Evolutionary conservation across 1,284 basidiomycete genomes (phyloP).

Genomic region (Microbotryomycetes sp.): DNA sequence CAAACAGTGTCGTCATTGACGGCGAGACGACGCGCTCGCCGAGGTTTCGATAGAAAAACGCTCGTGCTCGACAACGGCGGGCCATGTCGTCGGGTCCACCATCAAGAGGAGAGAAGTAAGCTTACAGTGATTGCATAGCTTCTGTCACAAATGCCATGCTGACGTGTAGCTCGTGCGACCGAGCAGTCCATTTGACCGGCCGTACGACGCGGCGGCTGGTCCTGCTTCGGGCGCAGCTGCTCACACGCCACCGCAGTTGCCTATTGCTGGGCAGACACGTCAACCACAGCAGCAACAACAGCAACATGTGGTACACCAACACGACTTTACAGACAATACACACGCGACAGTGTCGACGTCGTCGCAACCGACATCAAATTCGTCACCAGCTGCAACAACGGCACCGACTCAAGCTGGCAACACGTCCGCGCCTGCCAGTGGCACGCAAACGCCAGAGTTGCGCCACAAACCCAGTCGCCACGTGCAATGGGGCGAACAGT

Average conservation of each 20-base stretch:
- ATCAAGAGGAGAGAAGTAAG: background rate
- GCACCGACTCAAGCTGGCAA: background rate
- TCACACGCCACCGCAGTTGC: no score
- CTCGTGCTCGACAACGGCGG: background rate
- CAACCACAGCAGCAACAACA: no score
- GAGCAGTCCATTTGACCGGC: constrained; percentile 16
- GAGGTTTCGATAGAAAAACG: no score
- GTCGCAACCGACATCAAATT: background rate
- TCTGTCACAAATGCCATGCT: background rate
- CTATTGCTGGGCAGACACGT: no score
- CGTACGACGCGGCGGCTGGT: constrained; percentile 3
- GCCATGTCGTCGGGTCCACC: background rate
- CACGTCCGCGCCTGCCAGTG: background rate
- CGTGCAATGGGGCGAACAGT: background rate
- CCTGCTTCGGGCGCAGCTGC: no score
- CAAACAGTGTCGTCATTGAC: background rate
- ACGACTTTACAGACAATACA: background rate
- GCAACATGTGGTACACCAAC: no score
- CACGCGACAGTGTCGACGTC: background rate
- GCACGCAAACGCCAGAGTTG: background rate
- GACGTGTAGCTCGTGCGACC: no score
- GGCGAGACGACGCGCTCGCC: no score
- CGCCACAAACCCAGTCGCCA: background rate
- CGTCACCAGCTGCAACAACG: no score
- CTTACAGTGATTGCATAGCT: background rate